Conservation (phyloP, 768 basidiomycete species). For the Naganishia randhawae region DNA sequence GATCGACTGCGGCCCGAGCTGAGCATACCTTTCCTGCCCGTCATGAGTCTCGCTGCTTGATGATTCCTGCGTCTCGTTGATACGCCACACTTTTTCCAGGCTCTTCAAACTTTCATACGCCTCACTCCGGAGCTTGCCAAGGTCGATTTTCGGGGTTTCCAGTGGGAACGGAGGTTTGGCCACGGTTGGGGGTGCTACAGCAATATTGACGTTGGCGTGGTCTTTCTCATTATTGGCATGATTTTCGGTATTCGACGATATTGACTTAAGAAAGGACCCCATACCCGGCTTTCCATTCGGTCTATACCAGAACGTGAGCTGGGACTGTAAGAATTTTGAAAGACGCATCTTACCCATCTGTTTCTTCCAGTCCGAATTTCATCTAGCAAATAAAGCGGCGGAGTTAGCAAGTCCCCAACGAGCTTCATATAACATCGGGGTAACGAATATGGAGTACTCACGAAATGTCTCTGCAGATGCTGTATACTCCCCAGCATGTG, state of each 20-base stretch:
- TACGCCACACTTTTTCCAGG: conserved; percentile 29
- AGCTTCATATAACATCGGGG: background rate
- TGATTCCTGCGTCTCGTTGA: background rate
- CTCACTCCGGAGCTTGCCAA: conserved; percentile 9
- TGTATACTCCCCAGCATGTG: conserved; percentile 94
- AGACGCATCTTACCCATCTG: conserved; percentile 61
- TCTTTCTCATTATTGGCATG: conserved; percentile 53
- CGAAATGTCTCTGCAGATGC: conserved; percentile 88
- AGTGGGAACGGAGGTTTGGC: conserved; percentile 30
- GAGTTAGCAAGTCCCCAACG: background rate
- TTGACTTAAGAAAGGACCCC: background rate
- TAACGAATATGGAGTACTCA: conserved; percentile 32
- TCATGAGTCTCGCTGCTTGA: background rate
- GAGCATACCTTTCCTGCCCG: background rate
- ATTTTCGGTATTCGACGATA: background rate
- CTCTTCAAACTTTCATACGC: conserved; percentile 4
- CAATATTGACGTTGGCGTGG: conserved; percentile 64
- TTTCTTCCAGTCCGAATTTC: conserved; percentile 72
- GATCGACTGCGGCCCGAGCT: conserved; percentile 41
- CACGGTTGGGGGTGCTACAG: conserved; percentile 32
- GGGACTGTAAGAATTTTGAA: background rate
- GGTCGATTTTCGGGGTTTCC: conserved; percentile 28
- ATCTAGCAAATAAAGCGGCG: conserved; percentile 49
- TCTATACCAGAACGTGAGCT: background rate
- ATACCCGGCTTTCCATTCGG: background rate